Conservation (phyloP, 495 filamentous ascomycete species). For the Penicillium manginii region DNA sequence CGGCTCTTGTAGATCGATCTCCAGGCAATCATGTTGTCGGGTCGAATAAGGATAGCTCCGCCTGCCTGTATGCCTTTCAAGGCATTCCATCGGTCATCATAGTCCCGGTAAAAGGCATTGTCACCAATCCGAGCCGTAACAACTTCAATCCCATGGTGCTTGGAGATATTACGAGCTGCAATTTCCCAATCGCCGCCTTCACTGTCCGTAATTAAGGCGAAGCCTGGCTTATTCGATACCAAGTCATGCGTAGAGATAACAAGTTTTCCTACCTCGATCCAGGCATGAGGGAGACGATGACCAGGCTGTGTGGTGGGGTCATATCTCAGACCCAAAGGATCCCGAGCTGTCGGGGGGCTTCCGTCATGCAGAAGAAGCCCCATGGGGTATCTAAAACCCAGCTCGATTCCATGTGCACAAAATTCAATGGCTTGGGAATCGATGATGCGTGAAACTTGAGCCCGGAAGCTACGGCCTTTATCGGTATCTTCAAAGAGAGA, state of each 20-base stretch:
- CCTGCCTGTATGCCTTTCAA: neutral
- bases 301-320: neutral
- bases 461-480: neutral
- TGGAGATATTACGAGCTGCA: neutral
- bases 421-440: neutral
- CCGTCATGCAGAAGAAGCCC: constrained; percentile 3
- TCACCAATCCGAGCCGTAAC: neutral
- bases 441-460: constrained; percentile 1
- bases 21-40: constrained; percentile 1
- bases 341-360: neutral
- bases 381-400: neutral
- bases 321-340: neutral
- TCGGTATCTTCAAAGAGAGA: neutral
- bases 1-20: neutral
- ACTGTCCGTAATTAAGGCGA: neutral
- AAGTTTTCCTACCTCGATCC: neutral
- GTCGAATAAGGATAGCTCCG: neutral
- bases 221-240: neutral
- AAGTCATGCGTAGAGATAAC: neutral
- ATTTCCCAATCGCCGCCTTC: neutral
- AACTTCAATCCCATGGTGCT: neutral
- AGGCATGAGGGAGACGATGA: constrained; percentile 2
- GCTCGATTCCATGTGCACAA: constrained; percentile 1
- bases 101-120: neutral
- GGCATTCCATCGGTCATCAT: constrained; percentile 1